Percentiles rank a stretch among this genome's conserved stretches.
phyloP scores from a whole-genome alignment of 2,329 filamentous ascomycete genomes.

The Ceratocystis lukuohia region DNA sequence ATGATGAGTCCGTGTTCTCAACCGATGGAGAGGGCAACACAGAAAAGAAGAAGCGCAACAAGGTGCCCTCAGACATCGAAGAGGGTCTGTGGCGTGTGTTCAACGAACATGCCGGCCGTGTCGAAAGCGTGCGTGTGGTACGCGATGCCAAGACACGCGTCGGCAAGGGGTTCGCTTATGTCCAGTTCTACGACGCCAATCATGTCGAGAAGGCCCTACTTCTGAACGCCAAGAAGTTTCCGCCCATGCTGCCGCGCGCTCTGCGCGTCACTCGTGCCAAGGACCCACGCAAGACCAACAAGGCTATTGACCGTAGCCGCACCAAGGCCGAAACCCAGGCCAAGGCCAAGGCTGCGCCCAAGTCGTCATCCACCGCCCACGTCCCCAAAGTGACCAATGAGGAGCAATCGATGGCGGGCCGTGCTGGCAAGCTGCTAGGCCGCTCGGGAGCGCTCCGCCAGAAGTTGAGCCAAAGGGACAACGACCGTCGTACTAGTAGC shows the following conservation, averaged over 20 bases:
- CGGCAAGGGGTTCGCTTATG: conserved; percentile 93
- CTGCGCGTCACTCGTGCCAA: conserved; percentile 80
- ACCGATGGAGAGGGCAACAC: conserved; percentile 52
- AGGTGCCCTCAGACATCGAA: conserved; percentile 70
- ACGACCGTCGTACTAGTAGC: conserved; percentile 22
- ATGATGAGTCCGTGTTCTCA: conserved; percentile 65
- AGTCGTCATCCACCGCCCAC: conserved; percentile 40
- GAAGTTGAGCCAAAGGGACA: conserved; percentile 23
- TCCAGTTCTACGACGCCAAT: conserved; percentile 83
- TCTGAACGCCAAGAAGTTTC: conserved; percentile 81
- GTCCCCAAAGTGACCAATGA: conserved; percentile 57
- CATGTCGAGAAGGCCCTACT: conserved; percentile 82
- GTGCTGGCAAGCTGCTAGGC: conserved; percentile 61
- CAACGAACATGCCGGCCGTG: conserved; percentile 55
- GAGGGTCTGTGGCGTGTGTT: conserved; percentile 86
- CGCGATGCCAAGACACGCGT: conserved; percentile 82
- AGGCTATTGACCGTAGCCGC: conserved; percentile 35
- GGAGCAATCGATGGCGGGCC: conserved; percentile 57
- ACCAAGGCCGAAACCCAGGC: conserved; percentile 24
- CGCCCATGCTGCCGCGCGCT: conserved; percentile 79
- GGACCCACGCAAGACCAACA: conserved; percentile 47
- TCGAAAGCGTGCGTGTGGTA: conserved; percentile 87
- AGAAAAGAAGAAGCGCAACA: conserved; percentile 59
- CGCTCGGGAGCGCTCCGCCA: conserved; percentile 47
- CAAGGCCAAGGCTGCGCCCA: conserved; percentile 29